phyloP scores from a whole-genome alignment of 140 eudicot species.

The Erigeron philadelphicus region DNA sequence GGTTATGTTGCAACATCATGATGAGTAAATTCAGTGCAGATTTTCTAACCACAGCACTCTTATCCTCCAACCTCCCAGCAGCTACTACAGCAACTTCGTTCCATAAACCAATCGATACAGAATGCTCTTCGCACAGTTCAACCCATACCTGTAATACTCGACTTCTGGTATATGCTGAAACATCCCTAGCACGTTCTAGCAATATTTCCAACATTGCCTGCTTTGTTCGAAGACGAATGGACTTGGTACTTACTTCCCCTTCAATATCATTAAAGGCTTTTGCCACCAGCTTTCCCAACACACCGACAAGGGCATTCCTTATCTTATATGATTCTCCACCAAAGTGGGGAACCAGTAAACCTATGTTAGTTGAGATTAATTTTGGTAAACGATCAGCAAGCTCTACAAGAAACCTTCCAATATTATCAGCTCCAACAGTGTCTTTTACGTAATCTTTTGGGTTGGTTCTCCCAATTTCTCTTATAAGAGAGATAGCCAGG shows the following conservation, averaged over 20 bases:
- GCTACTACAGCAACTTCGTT: slow-evolving; percentile 88
- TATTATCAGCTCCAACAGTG: slow-evolving; percentile 82
- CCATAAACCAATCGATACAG: slow-evolving; percentile 89
- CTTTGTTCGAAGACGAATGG: slow-evolving; percentile 81
- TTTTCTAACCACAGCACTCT: slow-evolving; percentile 90
- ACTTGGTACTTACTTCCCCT: slow-evolving; percentile 83
- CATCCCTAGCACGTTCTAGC: slow-evolving; percentile 90
- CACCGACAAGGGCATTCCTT: slow-evolving; percentile 90
- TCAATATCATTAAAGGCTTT: slow-evolving; percentile 85
- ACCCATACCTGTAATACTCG: slow-evolving; percentile 92
- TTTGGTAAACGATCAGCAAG: slow-evolving; percentile 82
- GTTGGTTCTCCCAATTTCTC: slow-evolving; percentile 90
- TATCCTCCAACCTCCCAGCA: slow-evolving; percentile 92
- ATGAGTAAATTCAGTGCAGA: slow-evolving; percentile 80
- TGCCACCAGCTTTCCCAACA: slow-evolving; percentile 78
- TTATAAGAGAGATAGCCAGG: slow-evolving; percentile 56
- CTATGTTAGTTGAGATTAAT: slow-evolving; percentile 83
- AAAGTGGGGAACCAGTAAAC: slow-evolving; percentile 84
- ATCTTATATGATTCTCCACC: slow-evolving; percentile 98
- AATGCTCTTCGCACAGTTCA: slow-evolving; percentile 90
- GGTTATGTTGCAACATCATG: slow-evolving; percentile 95
- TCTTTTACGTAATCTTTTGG: slow-evolving; percentile 86
- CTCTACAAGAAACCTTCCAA: slow-evolving; percentile 92
- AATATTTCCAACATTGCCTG: slow-evolving; percentile 97
- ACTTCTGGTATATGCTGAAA: slow-evolving; percentile 94